phyloP scores from a whole-genome alignment of 2,329 filamentous ascomycete species.

The Pseudogymnoascus sp. region DNA sequence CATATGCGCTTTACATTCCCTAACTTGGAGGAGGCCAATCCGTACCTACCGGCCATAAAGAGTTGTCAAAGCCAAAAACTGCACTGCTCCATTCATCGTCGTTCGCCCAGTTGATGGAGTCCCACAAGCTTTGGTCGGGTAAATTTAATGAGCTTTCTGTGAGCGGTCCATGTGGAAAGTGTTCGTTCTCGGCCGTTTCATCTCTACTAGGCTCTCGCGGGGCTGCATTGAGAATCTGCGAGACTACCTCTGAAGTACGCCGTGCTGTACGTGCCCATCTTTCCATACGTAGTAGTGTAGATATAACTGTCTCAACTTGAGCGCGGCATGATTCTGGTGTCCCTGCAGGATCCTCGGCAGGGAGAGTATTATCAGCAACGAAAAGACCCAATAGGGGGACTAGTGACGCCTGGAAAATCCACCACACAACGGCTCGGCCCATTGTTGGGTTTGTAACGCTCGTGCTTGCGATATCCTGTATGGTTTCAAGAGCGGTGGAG shows the following conservation, averaged over 20 bases:
- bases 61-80: not conserved
- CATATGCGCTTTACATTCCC: slow-evolving; percentile 29
- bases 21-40: not conserved
- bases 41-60: not conserved
- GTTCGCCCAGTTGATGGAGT: not conserved
- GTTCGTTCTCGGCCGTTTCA: not conserved
- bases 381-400: not conserved
- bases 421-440: not conserved
- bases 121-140: not conserved
- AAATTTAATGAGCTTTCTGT: not conserved
- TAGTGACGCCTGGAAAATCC: not conserved
- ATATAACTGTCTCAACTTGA: not conserved
- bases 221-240: not conserved
- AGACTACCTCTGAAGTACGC: not conserved
- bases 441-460: not conserved
- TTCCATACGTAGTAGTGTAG: not conserved
- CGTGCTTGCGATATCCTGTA: not conserved
- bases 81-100: not conserved
- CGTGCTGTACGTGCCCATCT: not conserved
- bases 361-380: not conserved
- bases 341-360: not conserved
- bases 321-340: not conserved
- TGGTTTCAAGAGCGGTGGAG: not conserved
- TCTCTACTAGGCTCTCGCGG: not conserved
- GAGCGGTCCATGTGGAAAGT: not conserved